Percentiles rank a stretch among this genome's conserved stretches.
Evolutionary conservation across 1,139 yeast genomes (phyloP).

Genomic region (Hyphopichia wangnamkhiaoensis): DNA sequence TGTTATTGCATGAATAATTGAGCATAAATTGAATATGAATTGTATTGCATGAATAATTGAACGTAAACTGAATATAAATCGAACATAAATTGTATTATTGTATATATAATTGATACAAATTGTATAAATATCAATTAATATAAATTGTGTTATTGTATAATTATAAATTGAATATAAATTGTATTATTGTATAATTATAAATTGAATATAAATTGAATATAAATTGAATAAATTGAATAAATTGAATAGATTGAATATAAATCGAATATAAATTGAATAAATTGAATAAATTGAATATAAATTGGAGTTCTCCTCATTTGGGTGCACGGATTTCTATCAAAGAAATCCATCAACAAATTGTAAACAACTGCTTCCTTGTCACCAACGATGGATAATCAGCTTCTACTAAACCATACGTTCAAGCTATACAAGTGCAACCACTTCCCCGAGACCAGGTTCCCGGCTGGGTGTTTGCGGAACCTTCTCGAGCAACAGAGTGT

Average conservation of each 20-base stretch:
- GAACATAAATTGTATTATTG: too few species aligned
- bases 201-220: background rate
- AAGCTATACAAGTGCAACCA: constrained; percentile 17
- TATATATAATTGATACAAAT: too few species aligned
- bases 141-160: too few species aligned
- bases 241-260: background rate
- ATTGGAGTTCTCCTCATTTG: too few species aligned
- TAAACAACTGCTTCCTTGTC: background rate
- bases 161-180: too few species aligned
- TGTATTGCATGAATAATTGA: too few species aligned
- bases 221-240: background rate
- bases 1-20: too few species aligned
- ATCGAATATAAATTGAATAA: background rate
- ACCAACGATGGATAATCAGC: background rate
- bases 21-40: too few species aligned
- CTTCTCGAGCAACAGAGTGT: constrained; percentile 12
- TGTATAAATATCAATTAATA: too few species aligned
- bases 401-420: constrained; percentile 17
- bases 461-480: constrained; percentile 7
- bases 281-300: background rate
- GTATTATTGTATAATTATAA: too few species aligned
- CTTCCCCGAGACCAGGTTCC: background rate
- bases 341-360: background rate
- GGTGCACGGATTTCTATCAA: background rate
- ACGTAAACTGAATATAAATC: too few species aligned